These are phyloP conservation scores for Microbotryum violaceum DNA, from an alignment of 1,284 basidiomycete species.

Conservation along the genomic window DNA sequence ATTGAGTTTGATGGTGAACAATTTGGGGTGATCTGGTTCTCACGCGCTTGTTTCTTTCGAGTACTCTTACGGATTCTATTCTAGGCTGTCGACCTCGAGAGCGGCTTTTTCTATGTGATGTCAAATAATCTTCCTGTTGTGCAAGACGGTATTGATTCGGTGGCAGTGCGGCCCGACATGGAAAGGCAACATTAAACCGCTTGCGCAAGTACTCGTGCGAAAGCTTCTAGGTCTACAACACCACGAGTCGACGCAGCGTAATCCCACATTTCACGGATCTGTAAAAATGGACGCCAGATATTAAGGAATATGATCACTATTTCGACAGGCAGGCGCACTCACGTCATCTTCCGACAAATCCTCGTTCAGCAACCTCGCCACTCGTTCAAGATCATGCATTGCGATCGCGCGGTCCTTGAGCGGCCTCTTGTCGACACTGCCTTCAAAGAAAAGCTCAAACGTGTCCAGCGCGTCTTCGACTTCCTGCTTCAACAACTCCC, in stretches of 20 bases:
- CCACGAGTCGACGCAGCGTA: conserved; percentile 22
- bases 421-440: conserved; percentile 8
- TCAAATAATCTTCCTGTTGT: not conserved
- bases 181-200: conserved; percentile 6
- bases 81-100: not conserved
- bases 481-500: conserved; percentile 14
- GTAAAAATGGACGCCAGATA: not conserved
- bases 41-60: not conserved
- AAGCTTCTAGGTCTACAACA: conserved; percentile 26
- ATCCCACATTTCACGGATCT: conserved; percentile 36
- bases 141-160: not conserved
- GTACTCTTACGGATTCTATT: not conserved
- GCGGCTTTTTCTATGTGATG: not conserved
- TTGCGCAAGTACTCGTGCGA: conserved; percentile 30
- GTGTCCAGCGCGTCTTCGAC: conserved; percentile 28
- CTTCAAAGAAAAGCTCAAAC: conserved; percentile 34
- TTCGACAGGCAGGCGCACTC: conserved; percentile 1
- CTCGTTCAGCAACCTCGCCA: conserved; percentile 31
- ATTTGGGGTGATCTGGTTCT: too few species aligned
- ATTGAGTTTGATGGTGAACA: not conserved
- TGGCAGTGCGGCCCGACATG: not conserved
- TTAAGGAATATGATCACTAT: not conserved
- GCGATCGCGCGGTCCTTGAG: conserved; percentile 19
- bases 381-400: conserved; percentile 31
- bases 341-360: conserved; percentile 33